Percentiles rank a stretch among this genome's conserved stretches.
These are phyloP conservation scores for Dactylorhiza incarnata DNA, from an alignment of 106 monocot genomes.

Conservation along the genomic window DNA sequence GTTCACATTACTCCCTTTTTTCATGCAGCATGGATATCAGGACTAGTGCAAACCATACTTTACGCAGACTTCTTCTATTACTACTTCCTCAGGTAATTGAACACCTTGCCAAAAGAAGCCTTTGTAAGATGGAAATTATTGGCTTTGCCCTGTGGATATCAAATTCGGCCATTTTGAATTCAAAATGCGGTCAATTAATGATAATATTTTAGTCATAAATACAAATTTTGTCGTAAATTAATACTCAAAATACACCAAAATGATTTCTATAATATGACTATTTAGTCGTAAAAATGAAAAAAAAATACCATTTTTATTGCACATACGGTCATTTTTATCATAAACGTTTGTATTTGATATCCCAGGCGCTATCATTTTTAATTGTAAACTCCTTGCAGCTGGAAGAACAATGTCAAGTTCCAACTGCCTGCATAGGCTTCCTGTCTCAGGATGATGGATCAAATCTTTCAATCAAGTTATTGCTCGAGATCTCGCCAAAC, in stretches of 20 bases:
- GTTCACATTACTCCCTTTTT: background rate
- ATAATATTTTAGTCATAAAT: too few relatives aligned
- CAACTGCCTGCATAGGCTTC: conserved; percentile 50
- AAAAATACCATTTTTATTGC: too few relatives aligned
- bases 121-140: background rate
- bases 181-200: too few relatives aligned
- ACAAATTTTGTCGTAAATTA: too few relatives aligned
- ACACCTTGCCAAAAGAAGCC: background rate
- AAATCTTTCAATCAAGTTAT: background rate
- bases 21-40: conserved; percentile 80
- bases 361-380: background rate
- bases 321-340: too few relatives aligned
- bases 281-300: too few relatives aligned
- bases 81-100: conserved; percentile 68
- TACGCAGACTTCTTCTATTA: conserved; percentile 98
- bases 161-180: too few relatives aligned
- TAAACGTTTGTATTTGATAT: too few relatives aligned
- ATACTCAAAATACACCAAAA: too few relatives aligned
- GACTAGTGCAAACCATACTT: conserved; percentile 70
- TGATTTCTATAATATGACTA: too few relatives aligned
- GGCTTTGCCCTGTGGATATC: background rate
- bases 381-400: conserved; percentile 26
- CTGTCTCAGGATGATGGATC: background rate
- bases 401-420: conserved; percentile 93
- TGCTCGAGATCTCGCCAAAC: background rate